Evolutionary conservation across 2,329 filamentous ascomycete genomes (phyloP).

Genomic region (Blastomyces parvus): DNA sequence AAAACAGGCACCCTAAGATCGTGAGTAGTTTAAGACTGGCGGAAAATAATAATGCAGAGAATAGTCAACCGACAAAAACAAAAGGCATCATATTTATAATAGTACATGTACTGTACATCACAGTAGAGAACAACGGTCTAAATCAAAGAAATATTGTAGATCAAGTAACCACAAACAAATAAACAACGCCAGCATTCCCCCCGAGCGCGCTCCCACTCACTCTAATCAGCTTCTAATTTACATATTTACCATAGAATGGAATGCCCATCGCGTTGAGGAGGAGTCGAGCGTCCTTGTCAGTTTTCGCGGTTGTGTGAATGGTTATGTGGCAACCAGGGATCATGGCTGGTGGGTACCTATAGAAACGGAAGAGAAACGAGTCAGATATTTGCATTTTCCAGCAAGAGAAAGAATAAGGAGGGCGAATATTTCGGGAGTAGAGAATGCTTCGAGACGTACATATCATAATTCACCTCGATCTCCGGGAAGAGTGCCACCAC

Average conservation of each 20-base stretch:
- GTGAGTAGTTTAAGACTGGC: background rate
- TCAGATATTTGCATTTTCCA: background rate
- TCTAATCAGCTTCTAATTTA: slow-evolving; percentile 33
- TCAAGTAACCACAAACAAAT: background rate
- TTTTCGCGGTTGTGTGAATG: slow-evolving; percentile 73
- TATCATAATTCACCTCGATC: slow-evolving; percentile 86
- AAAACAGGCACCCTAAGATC: background rate
- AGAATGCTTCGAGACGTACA: slow-evolving; percentile 47
- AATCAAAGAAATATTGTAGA: background rate
- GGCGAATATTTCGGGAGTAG: background rate
- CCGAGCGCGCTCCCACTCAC: background rate
- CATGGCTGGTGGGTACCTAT: slow-evolving; percentile 58
- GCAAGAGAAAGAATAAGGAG: slow-evolving; percentile 6
- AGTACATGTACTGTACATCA: background rate
- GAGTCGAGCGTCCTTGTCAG: slow-evolving; percentile 73
- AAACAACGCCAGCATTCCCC: background rate
- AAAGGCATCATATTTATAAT: background rate
- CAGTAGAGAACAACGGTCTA: background rate
- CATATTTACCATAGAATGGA: slow-evolving; percentile 70
- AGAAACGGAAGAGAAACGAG: background rate
- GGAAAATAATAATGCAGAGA: background rate
- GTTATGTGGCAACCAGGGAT: slow-evolving; percentile 78
- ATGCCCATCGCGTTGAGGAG: slow-evolving; percentile 63
- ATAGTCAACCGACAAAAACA: background rate
- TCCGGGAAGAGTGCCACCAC: slow-evolving; percentile 82